Evolutionary conservation across 331 rosid species (phyloP), one percentile per base, ranked within the genome.

Genomic region (Quercus phellos): DNA sequence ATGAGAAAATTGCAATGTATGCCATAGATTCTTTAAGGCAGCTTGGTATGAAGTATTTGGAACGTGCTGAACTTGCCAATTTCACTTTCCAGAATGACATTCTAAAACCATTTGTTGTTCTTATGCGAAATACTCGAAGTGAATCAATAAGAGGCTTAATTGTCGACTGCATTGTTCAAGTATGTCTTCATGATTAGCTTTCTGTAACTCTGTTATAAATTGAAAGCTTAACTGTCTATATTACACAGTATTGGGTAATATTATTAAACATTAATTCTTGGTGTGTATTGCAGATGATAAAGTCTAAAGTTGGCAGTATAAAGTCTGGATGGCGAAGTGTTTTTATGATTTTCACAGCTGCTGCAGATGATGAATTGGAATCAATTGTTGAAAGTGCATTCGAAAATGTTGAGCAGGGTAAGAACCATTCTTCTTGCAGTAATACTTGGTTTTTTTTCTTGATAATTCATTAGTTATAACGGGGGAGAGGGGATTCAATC

Each of bases 131-230:
- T 87, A 96, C 96, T 83, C 94, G 86, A 80, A 96, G 89, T 88
- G 94, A 91, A 85, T 86, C 98, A 77, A 87, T 93, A 87, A 90
- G 98, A 86, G 82, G 97, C 79, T 88, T 96, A 70, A 96, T 96
- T 79, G 99, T 96, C 76, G 99, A 93, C 83, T 96, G 99, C 86
- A 96, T 96, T 72, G 99, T 96, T 85, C 99, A 93, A 91, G 99
- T 91, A 81, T 55, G 87, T 79, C 73, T 16, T 32, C 61, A 53
- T 35, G 16, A 27, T 75, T 56, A 77, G 51, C 50, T 55, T 43
- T 63, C 72, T 34, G 5, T 51, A 14, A 17, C 51, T 16, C 76
- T 29, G 56, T 68, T 30, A 7, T 21, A 34, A 34, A 34, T 66
- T 2, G 3, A 9, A 66, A 18, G 9, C 51, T 66, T 19, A 26